These are phyloP conservation scores for Moesziomyces sp. DNA, from an alignment of 1,284 basidiomycete genomes.

Conservation along the genomic window DNA sequence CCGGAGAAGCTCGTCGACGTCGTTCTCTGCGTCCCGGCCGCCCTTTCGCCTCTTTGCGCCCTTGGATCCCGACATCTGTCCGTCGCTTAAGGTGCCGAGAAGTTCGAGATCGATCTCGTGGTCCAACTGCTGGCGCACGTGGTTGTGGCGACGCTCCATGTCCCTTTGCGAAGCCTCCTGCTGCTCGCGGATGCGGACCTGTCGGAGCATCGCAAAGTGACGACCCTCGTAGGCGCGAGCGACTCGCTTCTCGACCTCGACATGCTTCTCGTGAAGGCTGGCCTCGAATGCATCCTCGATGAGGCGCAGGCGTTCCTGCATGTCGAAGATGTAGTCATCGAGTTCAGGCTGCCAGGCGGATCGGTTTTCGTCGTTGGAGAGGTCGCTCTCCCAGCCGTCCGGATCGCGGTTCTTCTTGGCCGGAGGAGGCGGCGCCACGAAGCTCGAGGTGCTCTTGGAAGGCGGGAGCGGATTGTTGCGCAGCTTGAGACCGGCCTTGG, in stretches of 20 bases:
- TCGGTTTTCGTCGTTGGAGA: slow-evolving; percentile 61
- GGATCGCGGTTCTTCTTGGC: slow-evolving; percentile 45
- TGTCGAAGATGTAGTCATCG: slow-evolving; percentile 51
- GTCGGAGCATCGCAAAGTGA: slow-evolving; percentile 50
- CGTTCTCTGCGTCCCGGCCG: slow-evolving; percentile 26
- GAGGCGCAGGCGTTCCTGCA: slow-evolving; percentile 39
- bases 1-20: slow-evolving; percentile 35
- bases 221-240: slow-evolving; percentile 55
- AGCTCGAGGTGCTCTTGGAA: slow-evolving; percentile 36
- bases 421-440: slow-evolving; percentile 47
- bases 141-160: slow-evolving; percentile 31
- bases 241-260: slow-evolving; percentile 48
- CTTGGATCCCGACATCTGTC: slow-evolving; percentile 11
- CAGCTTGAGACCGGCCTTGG: slow-evolving; percentile 43
- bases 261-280: slow-evolving; percentile 36
- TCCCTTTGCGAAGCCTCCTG: slow-evolving; percentile 44
- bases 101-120: slow-evolving; percentile 64
- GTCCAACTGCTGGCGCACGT: slow-evolving; percentile 48
- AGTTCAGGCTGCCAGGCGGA: slow-evolving; percentile 56
- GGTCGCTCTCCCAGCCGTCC: slow-evolving; percentile 63
- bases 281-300: slow-evolving; percentile 52
- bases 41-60: slow-evolving; percentile 17
- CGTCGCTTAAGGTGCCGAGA: slow-evolving; percentile 58
- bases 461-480: slow-evolving; percentile 54
- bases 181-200: slow-evolving; percentile 41